phyloP scores from a whole-genome alignment of 768 basidiomycete genomes.

The Leccinum rimulosum region DNA sequence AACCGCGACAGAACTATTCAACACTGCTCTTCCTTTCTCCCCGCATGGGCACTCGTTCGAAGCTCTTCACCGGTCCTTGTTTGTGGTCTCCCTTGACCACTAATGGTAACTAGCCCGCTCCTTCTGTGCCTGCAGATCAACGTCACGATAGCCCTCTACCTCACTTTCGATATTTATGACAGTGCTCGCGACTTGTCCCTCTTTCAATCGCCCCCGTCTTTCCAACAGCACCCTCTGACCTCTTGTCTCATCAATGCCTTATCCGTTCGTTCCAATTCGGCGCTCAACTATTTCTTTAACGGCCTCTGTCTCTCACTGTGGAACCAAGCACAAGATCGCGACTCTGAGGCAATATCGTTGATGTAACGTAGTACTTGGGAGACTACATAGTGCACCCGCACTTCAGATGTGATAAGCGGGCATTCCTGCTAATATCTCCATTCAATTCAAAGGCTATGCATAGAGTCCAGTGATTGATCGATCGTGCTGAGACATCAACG shows the following conservation, averaged over 20 bases:
- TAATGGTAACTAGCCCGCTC: constrained; percentile 39
- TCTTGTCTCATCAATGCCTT: constrained; percentile 76
- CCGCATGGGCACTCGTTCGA: constrained; percentile 51
- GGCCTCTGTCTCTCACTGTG: constrained; percentile 80
- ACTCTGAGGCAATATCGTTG: constrained; percentile 11
- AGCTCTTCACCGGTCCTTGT: constrained; percentile 68
- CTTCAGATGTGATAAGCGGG: background rate
- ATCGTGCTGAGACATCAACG: background rate
- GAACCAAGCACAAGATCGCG: constrained; percentile 61
- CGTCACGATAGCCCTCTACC: constrained; percentile 25
- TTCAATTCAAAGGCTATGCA: background rate
- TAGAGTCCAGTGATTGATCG: background rate
- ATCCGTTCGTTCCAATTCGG: constrained; percentile 62
- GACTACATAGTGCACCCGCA: background rate
- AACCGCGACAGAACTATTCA: too few relatives aligned
- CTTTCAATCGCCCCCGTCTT: constrained; percentile 10
- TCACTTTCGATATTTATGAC: constrained; percentile 32
- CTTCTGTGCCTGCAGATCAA: constrained; percentile 22
- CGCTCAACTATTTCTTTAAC: constrained; percentile 86
- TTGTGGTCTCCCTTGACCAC: constrained; percentile 80
- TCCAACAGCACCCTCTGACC: constrained; percentile 18
- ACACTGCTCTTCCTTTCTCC: constrained; percentile 62
- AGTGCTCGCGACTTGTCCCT: background rate
- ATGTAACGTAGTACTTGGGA: background rate
- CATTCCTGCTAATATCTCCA: constrained; percentile 6